Percentiles rank a stretch among this genome's conserved stretches.
Conservation (phyloP, 495 filamentous ascomycete species). For the Venustampulla echinocandica region DNA sequence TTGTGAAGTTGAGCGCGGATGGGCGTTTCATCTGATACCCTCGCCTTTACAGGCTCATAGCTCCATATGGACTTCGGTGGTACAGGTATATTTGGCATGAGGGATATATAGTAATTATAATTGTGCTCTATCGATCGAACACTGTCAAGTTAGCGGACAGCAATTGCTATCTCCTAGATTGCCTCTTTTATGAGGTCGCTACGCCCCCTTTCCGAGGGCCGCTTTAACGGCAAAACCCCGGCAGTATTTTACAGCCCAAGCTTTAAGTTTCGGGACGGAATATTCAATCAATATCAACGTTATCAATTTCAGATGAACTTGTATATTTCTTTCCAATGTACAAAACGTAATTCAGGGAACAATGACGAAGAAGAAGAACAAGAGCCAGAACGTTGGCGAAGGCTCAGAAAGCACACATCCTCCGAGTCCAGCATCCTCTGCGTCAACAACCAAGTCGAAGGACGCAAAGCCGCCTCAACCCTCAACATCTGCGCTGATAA, state of each 20-base stretch:
- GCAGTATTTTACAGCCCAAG: not conserved
- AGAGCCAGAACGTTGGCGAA: constrained; percentile 21
- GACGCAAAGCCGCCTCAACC: constrained; percentile 31
- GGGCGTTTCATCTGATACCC: constrained; percentile 13
- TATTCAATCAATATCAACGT: too few species aligned
- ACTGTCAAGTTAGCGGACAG: too few species aligned
- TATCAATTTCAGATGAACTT: too few species aligned
- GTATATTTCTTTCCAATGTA: not conserved
- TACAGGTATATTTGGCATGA: constrained; percentile 1
- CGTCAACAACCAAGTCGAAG: constrained; percentile 21
- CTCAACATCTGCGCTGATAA: constrained; percentile 49
- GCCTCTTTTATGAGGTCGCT: too few species aligned
- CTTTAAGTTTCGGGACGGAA: constrained; percentile 2
- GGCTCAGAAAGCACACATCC: constrained; percentile 22
- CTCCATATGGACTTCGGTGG: not conserved
- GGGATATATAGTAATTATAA: constrained; percentile 13
- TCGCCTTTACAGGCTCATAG: not conserved
- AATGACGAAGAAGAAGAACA: constrained; percentile 42
- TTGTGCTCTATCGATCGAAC: not conserved
- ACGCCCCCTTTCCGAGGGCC: not conserved
- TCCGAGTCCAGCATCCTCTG: constrained; percentile 15
- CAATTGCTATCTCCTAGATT: too few species aligned
- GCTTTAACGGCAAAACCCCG: not conserved
- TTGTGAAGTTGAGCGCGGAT: constrained; percentile 18
- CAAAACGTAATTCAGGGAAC: not conserved